A percentile compares a stretch with the other conserved stretches of the same genome.
Evolutionary conservation across 345 rosid genomes (phyloP).

Genomic region (Theobroma cacao): DNA sequence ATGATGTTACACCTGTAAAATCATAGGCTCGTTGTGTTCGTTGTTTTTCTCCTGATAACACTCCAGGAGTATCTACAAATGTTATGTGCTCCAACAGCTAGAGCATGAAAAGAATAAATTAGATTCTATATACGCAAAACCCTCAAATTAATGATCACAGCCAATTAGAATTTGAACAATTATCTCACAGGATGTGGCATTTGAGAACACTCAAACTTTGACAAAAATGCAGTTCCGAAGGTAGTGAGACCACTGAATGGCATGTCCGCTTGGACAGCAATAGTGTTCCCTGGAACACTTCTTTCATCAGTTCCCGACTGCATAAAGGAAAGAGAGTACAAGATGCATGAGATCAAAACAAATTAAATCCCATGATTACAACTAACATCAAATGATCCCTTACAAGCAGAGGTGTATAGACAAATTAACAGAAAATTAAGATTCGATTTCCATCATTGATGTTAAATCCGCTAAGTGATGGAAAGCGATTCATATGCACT

Average conservation of each 20-base stretch:
- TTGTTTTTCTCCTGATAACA: conserved; percentile 91
- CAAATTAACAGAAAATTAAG: not conserved
- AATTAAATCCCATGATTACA: not conserved
- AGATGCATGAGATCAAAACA: not conserved
- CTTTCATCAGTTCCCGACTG: conserved; percentile 96
- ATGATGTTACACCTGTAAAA: conserved; percentile 89
- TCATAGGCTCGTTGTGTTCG: conserved; percentile 86
- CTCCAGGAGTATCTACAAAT: conserved; percentile 96
- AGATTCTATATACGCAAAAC: conserved; percentile 16
- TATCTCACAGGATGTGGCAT: conserved; percentile 88
- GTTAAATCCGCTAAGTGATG: not conserved
- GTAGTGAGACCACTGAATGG: conserved; percentile 88
- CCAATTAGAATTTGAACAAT: conserved; percentile 1
- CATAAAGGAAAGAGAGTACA: conserved; percentile 16
- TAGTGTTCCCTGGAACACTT: conserved; percentile 93
- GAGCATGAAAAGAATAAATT: conserved; percentile 14
- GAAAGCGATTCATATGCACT: not conserved
- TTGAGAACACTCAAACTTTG: conserved; percentile 95
- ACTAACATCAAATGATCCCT: not conserved
- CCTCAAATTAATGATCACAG: not conserved
- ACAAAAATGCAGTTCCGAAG: conserved; percentile 92
- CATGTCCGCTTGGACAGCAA: conserved; percentile 97
- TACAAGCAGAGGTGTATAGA: conserved; percentile 1
- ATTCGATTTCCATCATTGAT: conserved; percentile 2
- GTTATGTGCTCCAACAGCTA: conserved; percentile 90